Conservation (phyloP, 495 filamentous ascomycete species). For the Letharia lupina region DNA sequence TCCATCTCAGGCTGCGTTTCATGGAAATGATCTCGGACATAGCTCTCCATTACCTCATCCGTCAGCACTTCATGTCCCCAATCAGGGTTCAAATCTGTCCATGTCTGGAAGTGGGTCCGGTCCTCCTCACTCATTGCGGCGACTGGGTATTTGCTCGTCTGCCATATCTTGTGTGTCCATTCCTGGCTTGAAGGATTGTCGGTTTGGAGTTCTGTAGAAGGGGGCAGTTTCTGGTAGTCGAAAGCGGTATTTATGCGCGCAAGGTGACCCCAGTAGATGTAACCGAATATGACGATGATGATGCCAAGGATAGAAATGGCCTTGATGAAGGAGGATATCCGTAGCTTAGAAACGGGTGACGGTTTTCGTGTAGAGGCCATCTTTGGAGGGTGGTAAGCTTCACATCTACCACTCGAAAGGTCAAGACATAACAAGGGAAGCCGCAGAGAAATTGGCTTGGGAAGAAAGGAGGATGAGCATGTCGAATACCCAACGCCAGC, state of each 20-base stretch:
- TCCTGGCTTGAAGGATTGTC: slow-evolving; percentile 2
- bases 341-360: slow-evolving; percentile 5
- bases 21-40: slow-evolving; percentile 30
- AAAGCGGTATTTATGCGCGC: not conserved
- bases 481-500: not conserved
- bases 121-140: slow-evolving; percentile 23
- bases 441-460: not conserved
- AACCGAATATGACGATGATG: slow-evolving; percentile 5
- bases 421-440: not conserved
- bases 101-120: slow-evolving; percentile 26
- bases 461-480: not conserved
- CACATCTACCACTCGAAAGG: not conserved
- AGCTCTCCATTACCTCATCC: slow-evolving; percentile 26
- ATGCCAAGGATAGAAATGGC: not conserved
- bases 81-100: slow-evolving; percentile 27
- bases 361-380: not conserved
- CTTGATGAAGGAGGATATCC: slow-evolving; percentile 7
- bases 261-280: slow-evolving; percentile 8
- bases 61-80: slow-evolving; percentile 32
- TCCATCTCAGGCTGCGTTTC: slow-evolving; percentile 34
- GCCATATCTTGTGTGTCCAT: slow-evolving; percentile 18
- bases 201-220: not conserved
- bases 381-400: not conserved
- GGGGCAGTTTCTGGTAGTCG: not conserved
- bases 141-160: slow-evolving; percentile 16